phyloP scores from a whole-genome alignment of 192 early-diverging fungal species.

The Radiomyces spectabilis region DNA sequence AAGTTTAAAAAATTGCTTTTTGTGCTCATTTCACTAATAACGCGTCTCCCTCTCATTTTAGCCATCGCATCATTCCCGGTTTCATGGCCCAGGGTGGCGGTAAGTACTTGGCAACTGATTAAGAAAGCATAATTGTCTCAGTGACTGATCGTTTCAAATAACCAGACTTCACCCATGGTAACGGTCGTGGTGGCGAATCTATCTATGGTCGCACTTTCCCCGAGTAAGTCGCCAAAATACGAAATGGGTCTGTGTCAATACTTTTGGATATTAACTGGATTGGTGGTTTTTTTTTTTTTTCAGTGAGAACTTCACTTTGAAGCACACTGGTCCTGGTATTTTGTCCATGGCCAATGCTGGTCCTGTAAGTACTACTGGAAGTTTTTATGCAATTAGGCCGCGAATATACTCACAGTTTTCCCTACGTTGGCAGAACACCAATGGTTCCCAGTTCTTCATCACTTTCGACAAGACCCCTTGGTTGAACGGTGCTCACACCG shows the following conservation, averaged over 20 bases:
- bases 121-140: background rate
- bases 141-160: background rate
- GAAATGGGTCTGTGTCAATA: slow-evolving; percentile 30
- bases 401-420: background rate
- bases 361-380: slow-evolving; percentile 29
- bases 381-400: background rate
- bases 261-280: background rate
- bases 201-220: slow-evolving; percentile 83
- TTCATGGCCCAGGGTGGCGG: slow-evolving; percentile 52
- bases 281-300: background rate
- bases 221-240: slow-evolving; percentile 47
- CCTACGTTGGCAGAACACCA: slow-evolving; percentile 44
- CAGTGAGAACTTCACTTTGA: slow-evolving; percentile 84
- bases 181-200: slow-evolving; percentile 73
- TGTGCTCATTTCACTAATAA: background rate
- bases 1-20: slow-evolving; percentile 1
- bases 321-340: slow-evolving; percentile 65
- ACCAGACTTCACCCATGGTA: slow-evolving; percentile 49
- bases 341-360: slow-evolving; percentile 73
- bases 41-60: too few species aligned
- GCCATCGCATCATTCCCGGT: slow-evolving; percentile 52
- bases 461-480: slow-evolving; percentile 72
- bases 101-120: background rate
- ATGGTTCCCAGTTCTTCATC: slow-evolving; percentile 85
- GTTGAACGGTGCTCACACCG: slow-evolving; percentile 87